Percentiles rank a stretch among this genome's conserved stretches.
Conservation (phyloP, 75 land plant genomes). For the Pinus albicaulis region DNA sequence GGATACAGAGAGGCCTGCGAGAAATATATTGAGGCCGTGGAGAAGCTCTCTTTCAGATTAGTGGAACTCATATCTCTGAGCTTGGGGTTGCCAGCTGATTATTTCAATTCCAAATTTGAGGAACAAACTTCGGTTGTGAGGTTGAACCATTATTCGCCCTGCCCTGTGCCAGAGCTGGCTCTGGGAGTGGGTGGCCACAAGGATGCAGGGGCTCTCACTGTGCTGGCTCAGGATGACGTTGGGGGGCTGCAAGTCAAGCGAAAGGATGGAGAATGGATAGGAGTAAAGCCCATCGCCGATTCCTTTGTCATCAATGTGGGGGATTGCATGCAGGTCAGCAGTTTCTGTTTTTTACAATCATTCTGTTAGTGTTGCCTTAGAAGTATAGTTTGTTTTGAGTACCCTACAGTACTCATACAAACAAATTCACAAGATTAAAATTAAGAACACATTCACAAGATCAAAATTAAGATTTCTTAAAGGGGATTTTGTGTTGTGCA, state of each 20-base stretch:
- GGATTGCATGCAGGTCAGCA: constrained; percentile 43
- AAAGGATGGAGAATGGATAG: constrained; percentile 74
- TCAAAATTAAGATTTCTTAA: too few species aligned
- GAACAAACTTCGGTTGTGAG: constrained; percentile 42
- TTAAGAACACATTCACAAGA: too few species aligned
- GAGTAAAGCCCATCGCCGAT: constrained; percentile 55
- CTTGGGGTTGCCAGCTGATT: constrained; percentile 42
- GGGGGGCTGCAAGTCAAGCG: constrained; percentile 68
- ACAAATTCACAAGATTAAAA: too few species aligned
- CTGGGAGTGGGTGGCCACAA: constrained; percentile 83
- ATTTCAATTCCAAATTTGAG: constrained; percentile 45
- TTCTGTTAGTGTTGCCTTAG: too few species aligned
- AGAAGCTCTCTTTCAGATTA: constrained; percentile 57
- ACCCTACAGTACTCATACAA: too few species aligned
- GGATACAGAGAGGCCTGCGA: constrained; percentile 31
- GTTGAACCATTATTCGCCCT: constrained; percentile 78
- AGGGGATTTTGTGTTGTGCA: constrained; percentile 7
- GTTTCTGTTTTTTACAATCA: not conserved
- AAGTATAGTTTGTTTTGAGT: too few species aligned
- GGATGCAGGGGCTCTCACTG: constrained; percentile 68
- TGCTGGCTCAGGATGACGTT: constrained; percentile 65
- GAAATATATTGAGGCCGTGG: constrained; percentile 44
- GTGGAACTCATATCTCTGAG: constrained; percentile 57
- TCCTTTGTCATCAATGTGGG: constrained; percentile 75
- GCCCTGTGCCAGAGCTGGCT: constrained; percentile 67